These are phyloP conservation scores for Aphanomyces stellatus DNA, from an alignment of 352 stramenopile genomes.

Conservation along the genomic window DNA sequence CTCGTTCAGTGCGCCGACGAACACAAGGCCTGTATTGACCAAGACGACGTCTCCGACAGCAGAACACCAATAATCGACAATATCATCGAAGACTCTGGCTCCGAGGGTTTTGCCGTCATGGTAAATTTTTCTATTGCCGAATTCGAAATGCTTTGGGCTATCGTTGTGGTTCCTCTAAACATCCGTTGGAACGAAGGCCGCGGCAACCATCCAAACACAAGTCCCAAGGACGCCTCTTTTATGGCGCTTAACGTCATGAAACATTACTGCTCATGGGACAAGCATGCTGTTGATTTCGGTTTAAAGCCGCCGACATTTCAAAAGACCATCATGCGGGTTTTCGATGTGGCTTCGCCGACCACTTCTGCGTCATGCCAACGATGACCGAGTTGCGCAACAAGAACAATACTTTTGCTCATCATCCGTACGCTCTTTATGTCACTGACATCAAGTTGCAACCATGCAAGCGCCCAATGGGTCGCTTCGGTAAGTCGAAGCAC, in stretches of 20 bases:
- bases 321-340: not conserved
- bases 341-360: not conserved
- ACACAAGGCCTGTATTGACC: no score
- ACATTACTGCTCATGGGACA: not conserved
- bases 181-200: no score
- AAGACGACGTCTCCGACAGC: no score
- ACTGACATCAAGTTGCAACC: not conserved
- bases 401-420: not conserved
- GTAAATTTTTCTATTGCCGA: no score
- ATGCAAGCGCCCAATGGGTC: not conserved
- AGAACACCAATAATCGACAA: no score
- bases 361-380: not conserved
- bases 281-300: constrained; percentile 2
- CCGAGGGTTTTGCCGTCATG: no score
- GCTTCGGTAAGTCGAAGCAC: not conserved
- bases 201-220: no score
- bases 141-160: no score
- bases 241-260: constrained; percentile 8
- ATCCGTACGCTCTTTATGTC: not conserved
- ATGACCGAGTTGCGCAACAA: not conserved
- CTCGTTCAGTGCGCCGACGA: no score
- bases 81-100: no score
- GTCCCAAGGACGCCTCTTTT: constrained; percentile 6
- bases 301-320: not conserved
- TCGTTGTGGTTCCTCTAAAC: no score